A percentile compares a stretch with the other conserved stretches of the same genome.
Evolutionary conservation across 306 rosid species (phyloP).

Genomic region (Cucumis hystrix): DNA sequence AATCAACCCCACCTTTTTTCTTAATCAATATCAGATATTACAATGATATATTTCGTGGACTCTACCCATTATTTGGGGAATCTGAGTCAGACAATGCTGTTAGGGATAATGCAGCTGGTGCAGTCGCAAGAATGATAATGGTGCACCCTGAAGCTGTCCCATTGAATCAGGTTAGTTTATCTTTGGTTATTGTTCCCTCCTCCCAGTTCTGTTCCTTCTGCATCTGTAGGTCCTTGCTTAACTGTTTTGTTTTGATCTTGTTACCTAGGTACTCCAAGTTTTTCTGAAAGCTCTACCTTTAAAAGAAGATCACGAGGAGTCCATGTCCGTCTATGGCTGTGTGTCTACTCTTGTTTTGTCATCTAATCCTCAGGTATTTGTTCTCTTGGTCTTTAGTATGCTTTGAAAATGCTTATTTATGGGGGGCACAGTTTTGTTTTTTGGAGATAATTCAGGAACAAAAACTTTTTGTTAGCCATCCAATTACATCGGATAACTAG

Average conservation of each 20-base stretch:
- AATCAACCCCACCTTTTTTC: neutral
- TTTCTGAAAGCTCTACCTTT: slow-evolving; percentile 83
- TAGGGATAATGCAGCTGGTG: slow-evolving; percentile 97
- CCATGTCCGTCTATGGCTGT: slow-evolving; percentile 82
- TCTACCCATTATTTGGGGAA: slow-evolving; percentile 87
- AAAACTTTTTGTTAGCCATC: neutral
- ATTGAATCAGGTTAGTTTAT: slow-evolving; percentile 56
- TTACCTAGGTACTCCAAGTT: slow-evolving; percentile 80
- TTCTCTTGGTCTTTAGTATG: neutral
- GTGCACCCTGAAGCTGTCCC: slow-evolving; percentile 90
- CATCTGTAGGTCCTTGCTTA: neutral
- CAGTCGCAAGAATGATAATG: slow-evolving; percentile 98
- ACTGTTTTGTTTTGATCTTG: slow-evolving; percentile 10
- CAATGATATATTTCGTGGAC: slow-evolving; percentile 63
- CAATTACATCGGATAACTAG: neutral
- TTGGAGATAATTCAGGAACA: neutral
- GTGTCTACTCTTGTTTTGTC: slow-evolving; percentile 67
- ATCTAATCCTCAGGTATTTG: slow-evolving; percentile 78
- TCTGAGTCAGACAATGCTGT: slow-evolving; percentile 96
- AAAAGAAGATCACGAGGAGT: slow-evolving; percentile 94
- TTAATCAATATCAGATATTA: slow-evolving; percentile 54
- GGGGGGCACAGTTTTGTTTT: neutral
- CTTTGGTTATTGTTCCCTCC: neutral
- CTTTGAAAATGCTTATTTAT: neutral
- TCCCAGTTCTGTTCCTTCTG: neutral